Evolutionary conservation across 352 stramenopile genomes (phyloP), one percentile per base, ranked within the genome.

Genomic region (Phytopythium kandeliae): DNA sequence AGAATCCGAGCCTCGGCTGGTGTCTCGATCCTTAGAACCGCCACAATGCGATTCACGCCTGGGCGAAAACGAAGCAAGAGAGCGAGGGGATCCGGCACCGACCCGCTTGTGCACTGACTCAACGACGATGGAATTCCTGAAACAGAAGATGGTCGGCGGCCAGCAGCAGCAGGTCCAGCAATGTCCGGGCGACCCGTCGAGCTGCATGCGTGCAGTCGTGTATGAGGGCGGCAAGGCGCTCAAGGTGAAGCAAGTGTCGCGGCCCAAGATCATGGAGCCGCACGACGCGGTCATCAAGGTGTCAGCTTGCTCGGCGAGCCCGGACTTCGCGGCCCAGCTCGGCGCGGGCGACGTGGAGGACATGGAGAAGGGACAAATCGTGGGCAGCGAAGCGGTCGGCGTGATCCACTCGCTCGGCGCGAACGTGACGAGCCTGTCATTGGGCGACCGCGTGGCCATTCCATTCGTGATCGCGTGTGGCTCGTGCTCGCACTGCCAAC

Each of bases 401-500:
- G 33, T 86, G 19, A 63, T 92, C 13, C 63, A 83, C 9, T 61
- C 67, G 21, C 67, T 79, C 0, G 81, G 81, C 9, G 54, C 63
- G 16, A 60, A 83, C 10, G 68, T 90, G 26, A 43, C 48, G 17
- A 74, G 77, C 35, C 50, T 92, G 38, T 79, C 74, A 34, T 45
- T 63, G 15, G 82, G 82, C 44, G 77, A 92, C 44, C 77, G 70
- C 42, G 79, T 92, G n/a, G 80, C 84, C 35, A 62, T 87, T 17
- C 80, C 78, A 38, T 89, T 88, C 43, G 77, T 82, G 19, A 62
- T 83, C 17, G 73, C 76, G 12, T 92, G 81, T 41, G 81, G 81
- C 33, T 54, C 78, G 19, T 92, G 81, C 54, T 85, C 75, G 37
- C 72, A 76, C 55, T 92, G 82, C 55, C 58, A 60, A 41, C 71